Percentiles rank a stretch among this genome's conserved stretches.
phyloP scores from a whole-genome alignment of 2,329 filamentous ascomycete genomes.

The Neofusicoccum laricinum region DNA sequence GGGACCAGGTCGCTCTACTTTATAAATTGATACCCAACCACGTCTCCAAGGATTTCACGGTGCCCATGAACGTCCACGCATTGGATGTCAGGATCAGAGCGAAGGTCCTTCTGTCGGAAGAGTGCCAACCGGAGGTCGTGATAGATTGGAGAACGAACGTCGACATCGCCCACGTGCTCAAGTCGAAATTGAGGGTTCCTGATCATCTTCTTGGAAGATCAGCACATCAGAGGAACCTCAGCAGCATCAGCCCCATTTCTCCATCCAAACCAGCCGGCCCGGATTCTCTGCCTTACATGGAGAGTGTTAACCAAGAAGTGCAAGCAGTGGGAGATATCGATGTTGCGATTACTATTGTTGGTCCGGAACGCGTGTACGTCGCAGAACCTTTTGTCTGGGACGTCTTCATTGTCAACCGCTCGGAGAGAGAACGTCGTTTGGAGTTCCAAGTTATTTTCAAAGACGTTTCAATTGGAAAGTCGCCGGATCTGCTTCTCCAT shows the following conservation, averaged over 20 bases:
- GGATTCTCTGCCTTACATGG: conserved; percentile 28
- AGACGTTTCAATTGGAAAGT: conserved; percentile 63
- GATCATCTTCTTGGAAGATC: conserved; percentile 44
- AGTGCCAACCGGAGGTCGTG: conserved; percentile 59
- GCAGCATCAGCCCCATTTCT: not conserved
- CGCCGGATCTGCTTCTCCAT: conserved; percentile 68
- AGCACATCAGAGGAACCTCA: conserved; percentile 11
- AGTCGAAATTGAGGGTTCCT: conserved; percentile 35
- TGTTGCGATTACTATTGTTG: conserved; percentile 72
- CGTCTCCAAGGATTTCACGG: conserved; percentile 10
- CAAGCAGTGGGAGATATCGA: conserved; percentile 54
- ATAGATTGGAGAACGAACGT: conserved; percentile 68
- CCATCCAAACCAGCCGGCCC: conserved; percentile 25
- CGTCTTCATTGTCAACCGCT: conserved; percentile 73
- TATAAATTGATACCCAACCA: conserved; percentile 60
- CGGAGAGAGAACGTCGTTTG: conserved; percentile 61
- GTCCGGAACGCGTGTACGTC: conserved; percentile 57
- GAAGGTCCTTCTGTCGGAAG: conserved; percentile 54
- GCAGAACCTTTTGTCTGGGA: conserved; percentile 70
- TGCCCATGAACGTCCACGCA: conserved; percentile 28
- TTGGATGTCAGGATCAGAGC: conserved; percentile 61
- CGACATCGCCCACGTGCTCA: conserved; percentile 57
- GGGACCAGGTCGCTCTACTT: conserved; percentile 73
- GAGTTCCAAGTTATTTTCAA: conserved; percentile 67
- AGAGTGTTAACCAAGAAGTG: conserved; percentile 22